Evolutionary conservation across 1,284 basidiomycete species (phyloP), one percentile per base, ranked within the genome.

Genomic region (Apiotrichum gamsii): DNA sequence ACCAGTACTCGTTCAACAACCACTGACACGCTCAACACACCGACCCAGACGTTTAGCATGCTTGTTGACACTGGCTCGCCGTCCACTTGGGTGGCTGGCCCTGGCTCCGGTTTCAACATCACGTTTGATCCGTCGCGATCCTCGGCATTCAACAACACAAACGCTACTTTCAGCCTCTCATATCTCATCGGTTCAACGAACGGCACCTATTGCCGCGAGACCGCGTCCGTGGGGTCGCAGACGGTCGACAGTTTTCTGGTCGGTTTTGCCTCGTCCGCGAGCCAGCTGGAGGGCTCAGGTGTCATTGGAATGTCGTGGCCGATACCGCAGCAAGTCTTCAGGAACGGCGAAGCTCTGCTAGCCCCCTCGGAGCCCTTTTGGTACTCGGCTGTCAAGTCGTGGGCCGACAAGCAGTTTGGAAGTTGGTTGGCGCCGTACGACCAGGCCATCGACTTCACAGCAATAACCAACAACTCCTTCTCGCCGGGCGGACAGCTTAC

Each of bases 121-220:
- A n/a, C n/a, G n/a, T n/a, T n/a, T n/a, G n/a, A n/a, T n/a, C n/a
- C n/a, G 4, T 35, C 49, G 28, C 70, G 68, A 19, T 59, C 61
- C 5, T 60, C 62, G 3, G 55, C 57, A 15, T 45, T 44, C 23
- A 44, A 47, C 21, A 46, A 25, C 19, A 21, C 32, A 4, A 29
- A 54, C 1, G 35, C 77, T 0, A 93, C 94, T 68, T 60, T 72
- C 10, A 85, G 51, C n/a, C 67, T 94, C 48, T 77, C 78, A 2
- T 97, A 96, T 59, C 90, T 89, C 21, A 82, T 80, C 33, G 93
- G 91, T 9, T 72, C 77, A 39, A 90, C 85, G 0, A 63, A 73
- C 0, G 93, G 91, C 2, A 60, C 65, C 5, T 79, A 93, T 9
- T 87, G 75, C 1, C 61, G 75, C n/a, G 93, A 96, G 57, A 74